phyloP scores from a whole-genome alignment of 257 asterid species.

The Nyctanthes arbortristis region DNA sequence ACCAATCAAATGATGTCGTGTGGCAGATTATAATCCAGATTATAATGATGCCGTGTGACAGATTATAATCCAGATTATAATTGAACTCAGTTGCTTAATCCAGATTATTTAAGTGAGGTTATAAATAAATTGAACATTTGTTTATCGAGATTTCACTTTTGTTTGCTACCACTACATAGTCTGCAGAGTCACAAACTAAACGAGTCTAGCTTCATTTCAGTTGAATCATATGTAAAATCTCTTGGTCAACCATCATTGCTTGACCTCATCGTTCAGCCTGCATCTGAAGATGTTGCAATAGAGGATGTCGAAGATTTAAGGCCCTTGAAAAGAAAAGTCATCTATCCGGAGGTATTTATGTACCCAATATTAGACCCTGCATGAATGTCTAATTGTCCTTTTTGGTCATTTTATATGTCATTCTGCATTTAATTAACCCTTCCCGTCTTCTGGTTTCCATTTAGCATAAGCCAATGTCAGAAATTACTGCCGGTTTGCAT shows the following conservation, averaged over 20 bases:
- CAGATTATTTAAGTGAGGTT: no score
- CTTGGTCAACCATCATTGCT: conserved; percentile 87
- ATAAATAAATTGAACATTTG: no score
- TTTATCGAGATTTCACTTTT: no score
- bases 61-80: no score
- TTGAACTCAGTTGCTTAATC: no score
- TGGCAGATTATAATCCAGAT: no score
- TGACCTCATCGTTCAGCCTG: conserved; percentile 90
- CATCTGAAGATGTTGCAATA: conserved; percentile 70
- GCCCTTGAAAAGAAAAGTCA: conserved; percentile 86
- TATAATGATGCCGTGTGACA: no score
- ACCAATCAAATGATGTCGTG: no score
- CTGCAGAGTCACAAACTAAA: conserved; percentile 20
- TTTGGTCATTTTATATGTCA: conserved; percentile 18
- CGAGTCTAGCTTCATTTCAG: conserved; percentile 45
- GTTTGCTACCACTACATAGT: not conserved
- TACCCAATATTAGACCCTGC: conserved; percentile 21
- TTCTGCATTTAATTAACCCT: conserved; percentile 19
- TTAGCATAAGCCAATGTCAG: conserved; percentile 99
- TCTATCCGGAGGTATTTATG: conserved; percentile 73
- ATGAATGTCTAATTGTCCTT: conserved; percentile 12
- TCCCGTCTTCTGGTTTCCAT: conserved; percentile 28
- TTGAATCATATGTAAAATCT: conserved; percentile 85
- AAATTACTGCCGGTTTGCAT: conserved; percentile 94
- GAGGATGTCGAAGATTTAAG: conserved; percentile 87